A percentile compares a stretch with the other conserved stretches of the same genome.
Conservation (phyloP, 495 filamentous ascomycete species). For the Aspergillus sparsus region DNA sequence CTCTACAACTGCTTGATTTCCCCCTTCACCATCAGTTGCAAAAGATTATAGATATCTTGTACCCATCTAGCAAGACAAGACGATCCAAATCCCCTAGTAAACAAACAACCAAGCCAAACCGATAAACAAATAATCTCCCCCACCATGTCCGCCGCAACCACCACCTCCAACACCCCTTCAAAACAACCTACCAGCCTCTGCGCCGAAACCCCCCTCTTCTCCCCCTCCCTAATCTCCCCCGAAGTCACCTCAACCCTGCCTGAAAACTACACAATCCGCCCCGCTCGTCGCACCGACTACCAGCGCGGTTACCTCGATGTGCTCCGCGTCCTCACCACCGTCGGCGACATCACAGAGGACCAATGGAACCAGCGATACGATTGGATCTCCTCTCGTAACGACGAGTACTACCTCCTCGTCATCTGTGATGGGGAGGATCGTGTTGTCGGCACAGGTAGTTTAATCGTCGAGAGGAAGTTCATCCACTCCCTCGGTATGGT, state of each 20-base stretch:
- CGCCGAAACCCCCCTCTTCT: constrained; percentile 67
- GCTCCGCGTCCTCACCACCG: constrained; percentile 85
- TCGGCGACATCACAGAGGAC: constrained; percentile 80
- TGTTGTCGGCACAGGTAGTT: constrained; percentile 82
- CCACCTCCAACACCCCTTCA: too few relatives aligned
- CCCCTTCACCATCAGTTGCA: constrained; percentile 6
- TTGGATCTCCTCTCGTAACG: constrained; percentile 76
- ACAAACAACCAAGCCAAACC: constrained; percentile 21
- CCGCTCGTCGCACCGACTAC: constrained; percentile 78
- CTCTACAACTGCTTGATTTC: background rate
- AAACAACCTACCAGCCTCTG: constrained; percentile 50
- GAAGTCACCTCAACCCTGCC: constrained; percentile 70
- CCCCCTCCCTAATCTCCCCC: constrained; percentile 73
- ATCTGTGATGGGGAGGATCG: constrained; percentile 69
- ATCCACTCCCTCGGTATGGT: constrained; percentile 58
- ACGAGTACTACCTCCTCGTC: constrained; percentile 82
- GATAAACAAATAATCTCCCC: constrained; percentile 22
- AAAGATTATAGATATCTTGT: constrained; percentile 3
- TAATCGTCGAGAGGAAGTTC: constrained; percentile 73
- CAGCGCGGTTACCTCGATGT: constrained; percentile 77
- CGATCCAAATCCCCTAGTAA: constrained; percentile 18
- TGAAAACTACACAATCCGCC: constrained; percentile 77
- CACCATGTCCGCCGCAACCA: constrained; percentile 13
- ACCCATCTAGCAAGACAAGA: too few relatives aligned
- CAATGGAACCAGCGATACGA: constrained; percentile 78